phyloP scores from a whole-genome alignment of 768 basidiomycete species.

The Gloeophyllum trabeum region DNA sequence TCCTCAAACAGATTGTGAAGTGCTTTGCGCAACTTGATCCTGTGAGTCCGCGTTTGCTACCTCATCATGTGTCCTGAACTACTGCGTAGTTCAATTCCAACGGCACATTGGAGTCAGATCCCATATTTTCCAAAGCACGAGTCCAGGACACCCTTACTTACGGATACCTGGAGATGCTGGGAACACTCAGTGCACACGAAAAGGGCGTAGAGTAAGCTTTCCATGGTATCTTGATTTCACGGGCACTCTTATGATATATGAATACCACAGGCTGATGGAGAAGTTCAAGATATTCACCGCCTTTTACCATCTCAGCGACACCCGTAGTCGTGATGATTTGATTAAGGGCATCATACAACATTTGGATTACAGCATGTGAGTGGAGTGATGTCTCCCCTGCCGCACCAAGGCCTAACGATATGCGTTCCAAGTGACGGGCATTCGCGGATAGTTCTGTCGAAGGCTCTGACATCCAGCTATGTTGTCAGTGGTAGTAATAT shows the following conservation, averaged over 20 bases:
- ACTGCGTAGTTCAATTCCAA: conserved; percentile 40
- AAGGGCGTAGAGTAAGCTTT: conserved; percentile 72
- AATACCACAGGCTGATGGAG: conserved; percentile 59
- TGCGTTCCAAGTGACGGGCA: conserved; percentile 70
- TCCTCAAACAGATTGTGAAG: conserved; percentile 73
- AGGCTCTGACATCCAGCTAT: conserved; percentile 89
- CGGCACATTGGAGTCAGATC: conserved; percentile 59
- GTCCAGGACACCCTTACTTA: conserved; percentile 76
- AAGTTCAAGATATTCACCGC: conserved; percentile 90
- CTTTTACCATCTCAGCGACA: conserved; percentile 90
- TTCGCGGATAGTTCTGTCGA: conserved; percentile 84
- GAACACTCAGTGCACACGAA: conserved; percentile 75
- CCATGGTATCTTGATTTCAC: conserved; percentile 2
- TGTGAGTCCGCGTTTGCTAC: conserved; percentile 28
- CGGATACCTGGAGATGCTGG: conserved; percentile 95
- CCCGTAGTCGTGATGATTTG: conserved; percentile 84
- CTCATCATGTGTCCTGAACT: not conserved
- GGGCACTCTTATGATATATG: conserved; percentile 2
- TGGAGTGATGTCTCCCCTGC: conserved; percentile 2
- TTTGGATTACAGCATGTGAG: conserved; percentile 83
- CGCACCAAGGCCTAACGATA: not conserved
- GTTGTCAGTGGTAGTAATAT: conserved; percentile 38
- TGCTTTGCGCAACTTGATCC: conserved; percentile 91
- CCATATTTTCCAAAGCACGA: conserved; percentile 76
- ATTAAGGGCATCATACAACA: conserved; percentile 87